Conservation (phyloP, 805 yeast species). For the Sugiyamaella valdiviana region DNA sequence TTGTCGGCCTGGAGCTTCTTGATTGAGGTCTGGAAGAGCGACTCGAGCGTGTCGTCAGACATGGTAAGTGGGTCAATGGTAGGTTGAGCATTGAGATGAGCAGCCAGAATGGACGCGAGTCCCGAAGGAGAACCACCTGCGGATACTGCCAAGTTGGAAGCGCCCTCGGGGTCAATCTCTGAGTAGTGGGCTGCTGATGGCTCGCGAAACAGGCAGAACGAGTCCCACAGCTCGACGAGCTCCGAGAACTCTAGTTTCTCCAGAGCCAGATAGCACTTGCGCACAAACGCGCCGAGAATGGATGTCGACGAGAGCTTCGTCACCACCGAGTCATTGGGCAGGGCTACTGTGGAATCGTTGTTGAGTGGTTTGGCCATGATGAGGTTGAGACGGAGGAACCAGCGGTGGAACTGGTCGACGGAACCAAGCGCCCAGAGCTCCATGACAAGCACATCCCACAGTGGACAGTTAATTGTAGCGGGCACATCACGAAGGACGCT, state of each 20-base stretch:
- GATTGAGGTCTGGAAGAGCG: conserved; percentile 45
- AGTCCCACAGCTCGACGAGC: conserved; percentile 35
- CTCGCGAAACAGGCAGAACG: conserved; percentile 31
- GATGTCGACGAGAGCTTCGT: conserved; percentile 11
- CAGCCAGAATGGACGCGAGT: background rate
- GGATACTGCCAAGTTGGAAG: background rate
- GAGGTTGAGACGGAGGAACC: conserved; percentile 11
- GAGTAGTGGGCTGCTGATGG: conserved; percentile 4
- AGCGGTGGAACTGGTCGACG: conserved; percentile 16
- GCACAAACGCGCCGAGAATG: conserved; percentile 21
- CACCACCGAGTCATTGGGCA: background rate
- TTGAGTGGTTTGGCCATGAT: conserved; percentile 11
- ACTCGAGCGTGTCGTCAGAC: conserved; percentile 17
- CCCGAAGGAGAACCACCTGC: background rate
- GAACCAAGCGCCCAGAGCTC: conserved; percentile 12
- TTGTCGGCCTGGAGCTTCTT: conserved; percentile 43
- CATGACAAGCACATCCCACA: conserved; percentile 7
- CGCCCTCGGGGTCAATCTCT: background rate
- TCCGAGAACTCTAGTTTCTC: conserved; percentile 42
- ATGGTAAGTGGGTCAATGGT: background rate
- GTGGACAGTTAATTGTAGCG: background rate
- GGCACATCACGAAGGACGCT: conserved; percentile 1
- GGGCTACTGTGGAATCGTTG: conserved; percentile 4
- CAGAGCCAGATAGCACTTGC: conserved; percentile 25
- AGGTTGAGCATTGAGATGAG: background rate